Conservation (phyloP, 495 filamentous ascomycete genomes). For the Aspergillus haitiensis region DNA sequence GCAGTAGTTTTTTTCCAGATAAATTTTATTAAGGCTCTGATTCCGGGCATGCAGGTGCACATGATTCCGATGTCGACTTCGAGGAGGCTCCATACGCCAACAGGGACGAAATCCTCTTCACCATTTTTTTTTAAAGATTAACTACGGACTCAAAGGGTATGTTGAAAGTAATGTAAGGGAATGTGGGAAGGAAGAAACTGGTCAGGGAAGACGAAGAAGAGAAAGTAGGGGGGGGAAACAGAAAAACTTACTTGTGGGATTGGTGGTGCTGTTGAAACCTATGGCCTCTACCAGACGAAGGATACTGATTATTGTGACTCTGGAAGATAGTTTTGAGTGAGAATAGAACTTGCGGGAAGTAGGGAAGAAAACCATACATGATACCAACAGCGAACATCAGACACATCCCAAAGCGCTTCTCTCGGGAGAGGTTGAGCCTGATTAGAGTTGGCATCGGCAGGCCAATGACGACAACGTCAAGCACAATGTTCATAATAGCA, state of each 20-base stretch:
- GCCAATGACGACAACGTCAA: conserved; percentile 45
- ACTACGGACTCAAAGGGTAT: too few species aligned
- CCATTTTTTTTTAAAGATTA: neutral
- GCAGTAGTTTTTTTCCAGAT: neutral
- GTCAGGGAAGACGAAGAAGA: neutral
- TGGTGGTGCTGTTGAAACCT: conserved; percentile 21
- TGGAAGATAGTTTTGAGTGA: neutral
- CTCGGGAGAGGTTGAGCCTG: conserved; percentile 22
- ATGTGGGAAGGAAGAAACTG: too few species aligned
- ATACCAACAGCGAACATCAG: conserved; percentile 28
- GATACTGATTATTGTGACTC: conserved; percentile 26
- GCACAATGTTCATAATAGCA: conserved; percentile 40
- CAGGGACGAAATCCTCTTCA: conserved; percentile 23
- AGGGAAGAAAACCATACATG: conserved; percentile 19
- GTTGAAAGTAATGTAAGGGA: too few species aligned
- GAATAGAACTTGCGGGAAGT: neutral
- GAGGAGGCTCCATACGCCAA: conserved; percentile 24
- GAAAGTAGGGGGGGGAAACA: conserved; percentile 2
- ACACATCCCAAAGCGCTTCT: conserved; percentile 25
- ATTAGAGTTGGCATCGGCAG: conserved; percentile 34
- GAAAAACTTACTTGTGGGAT: conserved; percentile 24
- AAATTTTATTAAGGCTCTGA: conserved; percentile 15
- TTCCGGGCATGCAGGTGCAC: conserved; percentile 25
- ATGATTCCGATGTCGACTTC: conserved; percentile 28
- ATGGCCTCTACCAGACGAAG: conserved; percentile 21